Base-by-base conservation (phyloP, 371 early-diverging fungal species). In the Fennellomyces sp. region DNA sequence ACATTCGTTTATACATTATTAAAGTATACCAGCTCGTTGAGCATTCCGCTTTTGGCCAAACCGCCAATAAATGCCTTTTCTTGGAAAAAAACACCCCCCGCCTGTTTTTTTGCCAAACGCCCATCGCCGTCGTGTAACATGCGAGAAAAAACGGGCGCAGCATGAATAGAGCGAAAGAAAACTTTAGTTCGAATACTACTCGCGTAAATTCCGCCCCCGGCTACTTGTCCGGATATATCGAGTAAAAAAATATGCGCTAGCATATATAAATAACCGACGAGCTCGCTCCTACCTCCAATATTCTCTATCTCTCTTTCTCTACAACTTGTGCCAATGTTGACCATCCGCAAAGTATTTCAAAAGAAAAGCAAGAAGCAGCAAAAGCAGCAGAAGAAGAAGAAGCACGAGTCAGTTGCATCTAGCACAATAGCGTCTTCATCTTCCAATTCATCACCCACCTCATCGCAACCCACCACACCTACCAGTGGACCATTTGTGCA, bases 381-480 rank as follows among this genome's bases (percentile, higher is more conserved):
- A 45, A 45, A 19, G 45, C n/a, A 45, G 23, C 21, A 45, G 23
- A 45, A 45, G n/a, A 45, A 45, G 23, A 45, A 45, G 45, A 45
- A 45, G 23, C 45, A 45, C 8, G 23, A 45, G 17, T 23, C 45
- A 6, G 17, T 27, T 45, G 45, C 23, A 6, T 39, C 39, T 23
- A 15, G 23, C 21, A 23, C n/a, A n/a, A n/a, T n/a, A n/a, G n/a
- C 10, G 17, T 45, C 45, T 8, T 45, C 72, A n/a, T 53, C 70
- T 4, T 67, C 65, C n/a, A 45, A 61, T 15, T 53, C 53, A 21
- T 13, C 60, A 38, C 64, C 68, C 13, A 47, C 53, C 27, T 23
- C 54, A 29, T 64, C 71, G 1, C 35, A 41, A 19, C 70, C 72
- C 36, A 51, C 56, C 8, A 72, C 76, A 21, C 72, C 76, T 28